phyloP scores from a whole-genome alignment of 2,329 filamentous ascomycete genomes.

The Penicillium sp. region DNA sequence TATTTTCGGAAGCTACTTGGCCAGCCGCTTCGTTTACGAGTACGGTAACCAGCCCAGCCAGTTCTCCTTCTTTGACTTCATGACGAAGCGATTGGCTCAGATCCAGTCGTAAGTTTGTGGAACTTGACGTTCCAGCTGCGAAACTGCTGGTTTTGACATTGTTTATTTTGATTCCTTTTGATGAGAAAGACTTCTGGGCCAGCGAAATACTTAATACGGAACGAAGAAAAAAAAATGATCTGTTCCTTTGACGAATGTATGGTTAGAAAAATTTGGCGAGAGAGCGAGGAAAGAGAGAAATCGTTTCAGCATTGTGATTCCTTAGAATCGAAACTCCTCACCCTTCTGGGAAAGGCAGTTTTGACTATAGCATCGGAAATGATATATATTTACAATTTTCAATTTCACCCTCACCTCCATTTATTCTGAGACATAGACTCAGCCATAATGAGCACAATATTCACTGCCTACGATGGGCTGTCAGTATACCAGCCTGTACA shows the following conservation, averaged over 20 bases:
- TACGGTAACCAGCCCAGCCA: slow-evolving; percentile 90
- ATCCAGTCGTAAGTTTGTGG: slow-evolving; percentile 25
- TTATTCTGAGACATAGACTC: background rate
- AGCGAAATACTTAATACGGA: slow-evolving; percentile 13
- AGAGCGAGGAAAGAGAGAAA: background rate
- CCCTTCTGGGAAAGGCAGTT: background rate
- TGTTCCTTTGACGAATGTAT: slow-evolving; percentile 16
- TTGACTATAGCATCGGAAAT: background rate
- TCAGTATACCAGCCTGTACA: background rate
- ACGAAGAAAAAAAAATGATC: background rate
- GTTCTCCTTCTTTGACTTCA: slow-evolving; percentile 96
- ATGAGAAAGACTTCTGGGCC: slow-evolving; percentile 5
- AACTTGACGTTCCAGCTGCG: slow-evolving; percentile 5
- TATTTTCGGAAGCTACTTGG: slow-evolving; percentile 94
- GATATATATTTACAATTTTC: background rate
- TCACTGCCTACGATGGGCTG: slow-evolving; percentile 14
- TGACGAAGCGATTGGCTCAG: slow-evolving; percentile 39
- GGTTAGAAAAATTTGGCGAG: slow-evolving; percentile 6
- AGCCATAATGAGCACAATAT: slow-evolving; percentile 22
- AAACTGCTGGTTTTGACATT: background rate
- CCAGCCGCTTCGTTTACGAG: slow-evolving; percentile 93
- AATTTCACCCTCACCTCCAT: background rate
- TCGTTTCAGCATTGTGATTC: background rate
- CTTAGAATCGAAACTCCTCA: background rate
- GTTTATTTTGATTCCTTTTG: background rate